A percentile compares a stretch with the other conserved stretches of the same genome.
Conservation (phyloP, 129 eudicot species). For the Flaveria robusta region DNA sequence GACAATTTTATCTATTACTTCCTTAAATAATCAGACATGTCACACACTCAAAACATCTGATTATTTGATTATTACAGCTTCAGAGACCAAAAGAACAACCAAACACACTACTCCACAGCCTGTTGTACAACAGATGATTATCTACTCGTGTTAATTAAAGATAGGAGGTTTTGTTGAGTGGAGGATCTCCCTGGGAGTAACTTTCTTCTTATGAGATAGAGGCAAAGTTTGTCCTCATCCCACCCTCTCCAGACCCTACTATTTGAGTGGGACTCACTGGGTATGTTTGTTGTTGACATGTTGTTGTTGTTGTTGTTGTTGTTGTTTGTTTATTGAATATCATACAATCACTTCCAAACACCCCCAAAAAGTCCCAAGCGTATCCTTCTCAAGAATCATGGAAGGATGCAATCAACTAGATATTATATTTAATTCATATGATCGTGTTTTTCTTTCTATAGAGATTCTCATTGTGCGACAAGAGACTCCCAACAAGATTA, state of each 20-base stretch:
- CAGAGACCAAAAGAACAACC: neutral
- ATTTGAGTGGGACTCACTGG: no score
- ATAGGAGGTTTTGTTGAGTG: no score
- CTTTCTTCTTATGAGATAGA: no score
- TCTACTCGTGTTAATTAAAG: neutral
- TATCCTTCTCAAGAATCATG: neutral
- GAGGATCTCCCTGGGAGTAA: no score
- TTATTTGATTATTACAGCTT: neutral
- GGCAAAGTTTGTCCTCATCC: no score
- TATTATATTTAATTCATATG: neutral
- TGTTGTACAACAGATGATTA: neutral
- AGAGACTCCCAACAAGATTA: no score
- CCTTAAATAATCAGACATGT: neutral
- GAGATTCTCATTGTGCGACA: no score
- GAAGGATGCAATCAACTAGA: constrained; percentile 2
- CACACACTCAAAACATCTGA: constrained; percentile 14
- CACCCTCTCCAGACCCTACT: no score
- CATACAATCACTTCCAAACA: neutral
- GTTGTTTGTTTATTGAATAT: neutral
- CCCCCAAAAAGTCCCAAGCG: neutral
- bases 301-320: neutral
- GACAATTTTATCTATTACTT: neutral
- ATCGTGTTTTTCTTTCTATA: neutral
- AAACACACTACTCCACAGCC: neutral
- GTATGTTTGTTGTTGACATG: no score